Base-by-base conservation (phyloP, 768 basidiomycete species). In the Tulasnella sp. region DNA sequence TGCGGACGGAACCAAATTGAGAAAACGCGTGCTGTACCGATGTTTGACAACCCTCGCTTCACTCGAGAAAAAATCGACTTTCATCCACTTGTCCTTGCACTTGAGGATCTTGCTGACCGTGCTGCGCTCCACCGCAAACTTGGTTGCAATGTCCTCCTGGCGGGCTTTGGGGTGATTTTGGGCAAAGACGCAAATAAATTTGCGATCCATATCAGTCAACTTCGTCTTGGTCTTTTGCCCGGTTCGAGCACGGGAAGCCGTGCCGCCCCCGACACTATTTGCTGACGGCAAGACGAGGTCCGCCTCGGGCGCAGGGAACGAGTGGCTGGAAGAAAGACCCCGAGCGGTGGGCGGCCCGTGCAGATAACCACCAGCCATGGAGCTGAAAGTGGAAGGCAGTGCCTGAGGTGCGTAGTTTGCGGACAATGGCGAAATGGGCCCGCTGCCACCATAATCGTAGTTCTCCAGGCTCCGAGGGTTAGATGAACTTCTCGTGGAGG, bases 21-120 rank as follows among this genome's bases (percentile, higher is more conserved):
- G 21, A 14, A 36, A 43, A 40, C 31, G n/a, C 7, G 41, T 40
- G 32, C 59, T 67, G 64, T 67, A 83, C 85, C 86, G 76, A 66
- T 84, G 79, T 66, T 84, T 84, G n/a, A 81, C 75, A 58, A 80
- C 73, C 50, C 75, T 74, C 59, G 78, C 72, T 58, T 73, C 75
- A 58, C 77, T 37, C 14, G 48, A 50, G 48, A 58, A 58, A 27
- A 58, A 77, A 64, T 80, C 76, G 37, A 84, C 74, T 62, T 76
- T 80, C 65, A 91, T 71, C 89, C 88, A 93, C 62, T 80, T 79
- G n/a, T 75, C 74, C 69, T 85, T 88, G 65, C 84, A 72, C 69
- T 91, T 91, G 62, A 92, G 75, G 61, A 90, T 91, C 71, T 93
- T 92, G 70, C 84, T 86, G 68, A 93, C 83, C n/a, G 90, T 93